Percentiles rank a stretch among this genome's conserved stretches.
Evolutionary conservation across 768 basidiomycete species (phyloP).

Genomic region (Xerocomellus chrysenteron): DNA sequence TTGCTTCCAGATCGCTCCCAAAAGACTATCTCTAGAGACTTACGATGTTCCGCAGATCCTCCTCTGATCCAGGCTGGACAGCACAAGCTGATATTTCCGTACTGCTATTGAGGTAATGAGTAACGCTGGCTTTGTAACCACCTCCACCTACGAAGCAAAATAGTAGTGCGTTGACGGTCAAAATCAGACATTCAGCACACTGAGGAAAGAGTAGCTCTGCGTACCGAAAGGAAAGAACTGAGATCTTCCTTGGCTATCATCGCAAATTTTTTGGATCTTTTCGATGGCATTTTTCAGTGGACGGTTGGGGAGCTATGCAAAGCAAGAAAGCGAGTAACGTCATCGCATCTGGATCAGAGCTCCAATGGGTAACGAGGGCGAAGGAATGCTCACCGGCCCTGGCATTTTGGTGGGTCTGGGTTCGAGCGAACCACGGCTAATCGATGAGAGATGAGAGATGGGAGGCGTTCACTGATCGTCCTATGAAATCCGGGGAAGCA

Average conservation of each 20-base stretch:
- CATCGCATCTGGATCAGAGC: not conserved
- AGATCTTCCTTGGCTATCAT: slow-evolving; percentile 3
- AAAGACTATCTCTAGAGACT: not conserved
- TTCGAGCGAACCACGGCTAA: not conserved
- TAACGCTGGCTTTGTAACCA: slow-evolving; percentile 10
- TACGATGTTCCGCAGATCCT: slow-evolving; percentile 7
- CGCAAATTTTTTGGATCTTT: slow-evolving; percentile 1
- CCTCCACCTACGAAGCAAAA: slow-evolving; percentile 4
- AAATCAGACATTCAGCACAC: not conserved
- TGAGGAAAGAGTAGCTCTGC: not conserved
- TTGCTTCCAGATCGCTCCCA: too few species aligned
- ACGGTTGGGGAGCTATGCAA: not conserved
- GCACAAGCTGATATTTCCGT: slow-evolving; percentile 5
- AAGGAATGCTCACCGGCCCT: not conserved
- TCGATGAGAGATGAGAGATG: not conserved
- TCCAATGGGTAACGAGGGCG: not conserved
- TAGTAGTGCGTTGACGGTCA: not conserved
- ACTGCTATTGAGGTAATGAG: slow-evolving; percentile 11
- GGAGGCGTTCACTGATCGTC: not conserved
- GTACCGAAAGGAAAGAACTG: slow-evolving; percentile 10
- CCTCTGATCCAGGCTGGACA: slow-evolving; percentile 10
- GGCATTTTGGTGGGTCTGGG: not conserved
- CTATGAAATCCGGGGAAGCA: not conserved
- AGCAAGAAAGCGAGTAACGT: not conserved
- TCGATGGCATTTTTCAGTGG: not conserved